A percentile compares a stretch with the other conserved stretches of the same genome.
phyloP scores from a whole-genome alignment of 495 filamentous ascomycete genomes.

The Bathelium albidoporum region DNA sequence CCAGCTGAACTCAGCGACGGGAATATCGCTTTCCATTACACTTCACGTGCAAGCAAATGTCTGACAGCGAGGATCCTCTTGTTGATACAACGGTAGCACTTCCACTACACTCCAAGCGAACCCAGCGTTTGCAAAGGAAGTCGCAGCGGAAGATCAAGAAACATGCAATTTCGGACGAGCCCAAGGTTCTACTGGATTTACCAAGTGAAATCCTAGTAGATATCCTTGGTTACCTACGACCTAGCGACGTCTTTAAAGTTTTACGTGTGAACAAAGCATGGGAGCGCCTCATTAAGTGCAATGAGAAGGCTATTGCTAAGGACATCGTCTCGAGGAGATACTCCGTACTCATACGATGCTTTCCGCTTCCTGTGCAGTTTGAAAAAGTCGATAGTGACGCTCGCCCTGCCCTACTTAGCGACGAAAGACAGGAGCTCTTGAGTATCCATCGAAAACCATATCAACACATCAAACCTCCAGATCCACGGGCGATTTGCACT shows the following conservation, averaged over 20 bases:
- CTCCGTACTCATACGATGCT: conserved; percentile 36
- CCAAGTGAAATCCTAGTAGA: conserved; percentile 40
- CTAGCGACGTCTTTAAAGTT: conserved; percentile 39
- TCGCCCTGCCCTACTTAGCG: conserved; percentile 28
- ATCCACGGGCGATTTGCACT: conserved; percentile 36
- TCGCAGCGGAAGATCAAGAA: conserved; percentile 30
- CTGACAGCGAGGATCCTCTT: conserved; percentile 23
- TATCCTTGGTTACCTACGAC: conserved; percentile 35
- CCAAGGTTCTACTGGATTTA: conserved; percentile 29
- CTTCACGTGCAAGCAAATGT: background rate
- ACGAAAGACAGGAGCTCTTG: conserved; percentile 29
- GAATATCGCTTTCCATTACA: no score
- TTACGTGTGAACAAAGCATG: conserved; percentile 29
- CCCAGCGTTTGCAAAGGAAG: conserved; percentile 36
- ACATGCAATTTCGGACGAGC: conserved; percentile 1
- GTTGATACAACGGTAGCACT: conserved; percentile 31
- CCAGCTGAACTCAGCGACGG: no score
- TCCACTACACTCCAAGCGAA: conserved; percentile 39
- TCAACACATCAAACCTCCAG: conserved; percentile 37
- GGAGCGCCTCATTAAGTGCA: conserved; percentile 30
- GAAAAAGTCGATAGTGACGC: conserved; percentile 30
- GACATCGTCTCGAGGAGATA: conserved; percentile 37
- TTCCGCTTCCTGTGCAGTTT: conserved; percentile 38
- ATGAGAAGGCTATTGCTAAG: conserved; percentile 33
- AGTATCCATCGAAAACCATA: conserved; percentile 36